phyloP scores from a whole-genome alignment of 2,329 filamentous ascomycete species.

The Ascocoryne sarcoides region DNA sequence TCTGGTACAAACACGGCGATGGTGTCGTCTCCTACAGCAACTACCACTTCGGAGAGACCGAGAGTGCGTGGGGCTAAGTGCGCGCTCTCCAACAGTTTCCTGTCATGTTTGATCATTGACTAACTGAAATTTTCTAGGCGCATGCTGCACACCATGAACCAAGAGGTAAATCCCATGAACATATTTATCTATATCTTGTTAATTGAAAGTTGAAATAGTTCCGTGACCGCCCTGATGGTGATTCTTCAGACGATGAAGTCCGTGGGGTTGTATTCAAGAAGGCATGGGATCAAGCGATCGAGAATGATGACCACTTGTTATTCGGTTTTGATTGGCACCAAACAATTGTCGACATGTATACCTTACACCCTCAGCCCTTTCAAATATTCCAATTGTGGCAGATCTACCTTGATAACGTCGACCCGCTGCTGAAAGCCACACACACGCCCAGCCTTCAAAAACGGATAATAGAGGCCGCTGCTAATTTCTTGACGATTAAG shows the following conservation, averaged over 20 bases:
- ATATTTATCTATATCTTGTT: conserved; percentile 1
- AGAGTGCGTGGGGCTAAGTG: conserved; percentile 29
- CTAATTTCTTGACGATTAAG: conserved; percentile 44
- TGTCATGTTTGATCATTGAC: too few species aligned
- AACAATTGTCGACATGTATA: conserved; percentile 35
- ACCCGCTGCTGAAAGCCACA: conserved; percentile 63
- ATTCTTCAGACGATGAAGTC: conserved; percentile 29
- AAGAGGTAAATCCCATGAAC: conserved; percentile 32
- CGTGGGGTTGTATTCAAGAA: conserved; percentile 33
- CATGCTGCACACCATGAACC: conserved; percentile 38
- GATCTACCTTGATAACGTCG: conserved; percentile 63
- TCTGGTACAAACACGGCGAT: conserved; percentile 13
- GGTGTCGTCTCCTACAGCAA: conserved; percentile 17
- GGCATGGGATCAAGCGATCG: conserved; percentile 36
- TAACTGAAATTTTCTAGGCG: conserved; percentile 28
- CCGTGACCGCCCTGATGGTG: conserved; percentile 26
- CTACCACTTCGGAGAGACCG: conserved; percentile 23
- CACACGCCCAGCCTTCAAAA: conserved; percentile 63
- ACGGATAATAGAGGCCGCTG: conserved; percentile 53
- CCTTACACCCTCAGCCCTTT: conserved; percentile 46
- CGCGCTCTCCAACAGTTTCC: conserved; percentile 5
- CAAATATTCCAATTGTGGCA: conserved; percentile 69
- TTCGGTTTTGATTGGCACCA: conserved; percentile 45
- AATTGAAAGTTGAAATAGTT: conserved; percentile 19
- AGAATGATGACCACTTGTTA: conserved; percentile 40